Base-by-base conservation (phyloP, 2,329 filamentous ascomycete species). In the Scedosporium minutisporum region DNA sequence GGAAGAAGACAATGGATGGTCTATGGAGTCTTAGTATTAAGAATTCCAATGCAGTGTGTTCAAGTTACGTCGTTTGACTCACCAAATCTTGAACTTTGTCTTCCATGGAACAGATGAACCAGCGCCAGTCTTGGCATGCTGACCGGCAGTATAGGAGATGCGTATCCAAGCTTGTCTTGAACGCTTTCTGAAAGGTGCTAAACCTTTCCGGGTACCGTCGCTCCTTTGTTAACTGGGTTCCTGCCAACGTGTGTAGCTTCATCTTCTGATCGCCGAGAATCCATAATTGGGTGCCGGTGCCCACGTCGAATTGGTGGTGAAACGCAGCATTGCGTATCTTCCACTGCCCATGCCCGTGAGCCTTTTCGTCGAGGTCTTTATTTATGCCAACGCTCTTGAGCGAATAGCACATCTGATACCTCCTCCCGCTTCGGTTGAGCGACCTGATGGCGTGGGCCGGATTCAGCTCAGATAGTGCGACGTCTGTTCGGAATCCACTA, bases 231-330 rank as follows among this genome's bases (percentile, higher is more conserved):
- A 57, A 57, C 53, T 57, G 53, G 5, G 25, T 29, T 12, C 53
- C 53, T 57, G 18, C 5, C 53, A 57, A n/a, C 18, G 9, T 4
- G 23, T 29, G 9, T 10, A 75, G 63, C 14, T 68, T 66, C 4
- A 63, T 58, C 2, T 68, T 65, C 0, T 74, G 76, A 57, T 76
- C 75, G 0, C 73, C 72, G 1, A 77, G 66, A 5, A 80, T 71
- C 78, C 78, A 80, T 2, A 78, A 60, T 0, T 74, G 67, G 1
- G 68, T 75, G 0, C 75, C 68, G 3, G 68, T 63, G 0, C 67
- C 66, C 0, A 76, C 64, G 58, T 78, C 76, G 59, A 77, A 77
- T 38, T 74, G 71, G 60, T 78, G 76, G 61, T 77, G 70, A 3
- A 78, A 63, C 0, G 71, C 74, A 1, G 71, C 73, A 60, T 76